Conservation (phyloP, 2,329 filamentous ascomycete genomes). For the Akanthomyces dipterigenus region DNA sequence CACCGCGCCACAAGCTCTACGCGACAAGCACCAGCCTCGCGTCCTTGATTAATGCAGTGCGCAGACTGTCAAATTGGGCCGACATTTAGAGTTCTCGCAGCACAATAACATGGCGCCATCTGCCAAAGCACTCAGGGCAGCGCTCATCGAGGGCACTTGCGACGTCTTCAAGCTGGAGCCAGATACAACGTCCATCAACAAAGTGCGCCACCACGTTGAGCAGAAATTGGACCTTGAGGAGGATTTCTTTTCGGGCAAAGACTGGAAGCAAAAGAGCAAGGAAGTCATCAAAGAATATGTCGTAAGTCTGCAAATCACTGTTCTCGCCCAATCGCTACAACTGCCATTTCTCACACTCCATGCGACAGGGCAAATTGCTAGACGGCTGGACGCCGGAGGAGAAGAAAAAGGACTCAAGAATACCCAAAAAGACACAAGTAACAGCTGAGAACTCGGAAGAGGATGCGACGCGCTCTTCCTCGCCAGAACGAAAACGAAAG, state of each 20-base stretch:
- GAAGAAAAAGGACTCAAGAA: background rate
- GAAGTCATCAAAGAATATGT: constrained; percentile 46
- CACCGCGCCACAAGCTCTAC: background rate
- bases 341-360: constrained; percentile 5
- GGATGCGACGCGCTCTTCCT: constrained; percentile 12
- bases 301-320: constrained; percentile 33
- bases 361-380: constrained; percentile 28
- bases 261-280: constrained; percentile 56
- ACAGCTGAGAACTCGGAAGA: constrained; percentile 11
- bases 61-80: background rate
- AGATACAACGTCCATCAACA: constrained; percentile 49
- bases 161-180: constrained; percentile 38
- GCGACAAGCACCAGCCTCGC: background rate
- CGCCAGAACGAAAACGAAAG: constrained; percentile 13
- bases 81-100: background rate
- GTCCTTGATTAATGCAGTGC: background rate
- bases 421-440: constrained; percentile 33
- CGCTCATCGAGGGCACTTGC: constrained; percentile 40
- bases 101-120: constrained; percentile 33
- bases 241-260: constrained; percentile 40
- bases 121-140: constrained; percentile 35
- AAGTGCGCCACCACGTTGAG: constrained; percentile 47
- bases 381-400: constrained; percentile 28
- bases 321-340: background rate
- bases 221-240: constrained; percentile 40